These are phyloP conservation scores for Dactylellina drechsleri DNA, from an alignment of 2,329 filamentous ascomycete genomes.

Conservation along the genomic window DNA sequence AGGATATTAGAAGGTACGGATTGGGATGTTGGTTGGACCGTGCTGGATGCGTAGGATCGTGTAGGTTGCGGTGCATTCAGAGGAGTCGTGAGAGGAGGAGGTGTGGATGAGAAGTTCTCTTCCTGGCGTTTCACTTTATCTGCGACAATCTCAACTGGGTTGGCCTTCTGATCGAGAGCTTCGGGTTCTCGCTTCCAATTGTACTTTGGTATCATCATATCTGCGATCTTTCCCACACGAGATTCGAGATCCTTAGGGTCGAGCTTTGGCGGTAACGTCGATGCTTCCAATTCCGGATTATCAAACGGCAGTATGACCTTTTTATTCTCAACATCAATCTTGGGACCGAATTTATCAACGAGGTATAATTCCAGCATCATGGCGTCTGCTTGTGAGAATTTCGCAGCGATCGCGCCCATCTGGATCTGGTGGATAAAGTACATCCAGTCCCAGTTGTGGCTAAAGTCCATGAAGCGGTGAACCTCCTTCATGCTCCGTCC, in stretches of 20 bases:
- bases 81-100: constrained; percentile 41
- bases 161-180: background rate
- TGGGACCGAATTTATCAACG: constrained; percentile 47
- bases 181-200: constrained; percentile 21
- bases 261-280: constrained; percentile 35
- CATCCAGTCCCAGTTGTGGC: constrained; percentile 39
- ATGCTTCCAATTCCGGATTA: constrained; percentile 33
- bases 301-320: constrained; percentile 19
- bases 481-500: constrained; percentile 44
- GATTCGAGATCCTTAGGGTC: constrained; percentile 4
- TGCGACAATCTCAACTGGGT: background rate
- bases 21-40: background rate
- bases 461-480: constrained; percentile 45
- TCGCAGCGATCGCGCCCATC: constrained; percentile 20
- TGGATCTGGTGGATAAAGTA: constrained; percentile 45
- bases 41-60: background rate
- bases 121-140: constrained; percentile 20
- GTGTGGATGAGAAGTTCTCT: constrained; percentile 23
- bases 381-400: constrained; percentile 27
- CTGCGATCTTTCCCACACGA: background rate
- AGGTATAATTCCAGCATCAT: constrained; percentile 43
- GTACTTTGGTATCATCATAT: constrained; percentile 6
- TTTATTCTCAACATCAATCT: constrained; percentile 10
- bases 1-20: constrained; percentile 38
- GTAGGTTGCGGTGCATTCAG: constrained; percentile 22